These are phyloP conservation scores for Lantana camara DNA, from an alignment of 257 asterid genomes.

Conservation along the genomic window DNA sequence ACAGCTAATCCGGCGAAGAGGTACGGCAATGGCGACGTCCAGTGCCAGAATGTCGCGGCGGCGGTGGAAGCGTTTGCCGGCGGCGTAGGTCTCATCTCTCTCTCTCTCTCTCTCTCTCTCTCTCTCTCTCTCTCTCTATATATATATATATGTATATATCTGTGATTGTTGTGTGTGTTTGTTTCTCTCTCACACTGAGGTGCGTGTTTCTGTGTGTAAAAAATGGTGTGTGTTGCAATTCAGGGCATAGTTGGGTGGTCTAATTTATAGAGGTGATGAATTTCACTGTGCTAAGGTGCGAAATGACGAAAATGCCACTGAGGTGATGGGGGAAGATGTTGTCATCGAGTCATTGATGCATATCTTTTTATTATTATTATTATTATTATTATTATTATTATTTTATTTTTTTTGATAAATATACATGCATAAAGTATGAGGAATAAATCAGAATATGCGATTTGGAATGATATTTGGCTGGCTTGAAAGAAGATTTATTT, in stretches of 20 bases:
- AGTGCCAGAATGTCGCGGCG: conserved; percentile 43
- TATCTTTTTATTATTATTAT: too few species aligned
- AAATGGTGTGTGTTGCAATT: neutral
- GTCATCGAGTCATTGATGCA: conserved; percentile 4
- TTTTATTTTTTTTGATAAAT: too few species aligned
- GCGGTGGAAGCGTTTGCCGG: too few species aligned
- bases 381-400: too few species aligned
- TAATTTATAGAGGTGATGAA: conserved; percentile 28
- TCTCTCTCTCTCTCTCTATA: too few species aligned
- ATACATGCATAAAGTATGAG: too few species aligned
- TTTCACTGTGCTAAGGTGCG: neutral
- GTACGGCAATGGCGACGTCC: conserved; percentile 82
- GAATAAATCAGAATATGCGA: too few species aligned
- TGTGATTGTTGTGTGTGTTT: too few species aligned
- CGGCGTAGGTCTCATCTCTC: conserved; percentile 37
- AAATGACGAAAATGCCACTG: conserved; percentile 3
- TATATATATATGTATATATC: too few species aligned
- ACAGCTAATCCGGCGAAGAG: conserved; percentile 55
- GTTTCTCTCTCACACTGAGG: neutral
- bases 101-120: conserved; percentile 7
- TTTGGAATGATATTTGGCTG: too few species aligned
- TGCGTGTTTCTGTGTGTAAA: conserved; percentile 19
- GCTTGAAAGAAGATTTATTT: too few species aligned
- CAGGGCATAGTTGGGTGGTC: neutral
- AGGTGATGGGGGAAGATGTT: neutral